Evolutionary conservation across 148 eudicot genomes (phyloP).

Genomic region (Oxyria digyna): DNA sequence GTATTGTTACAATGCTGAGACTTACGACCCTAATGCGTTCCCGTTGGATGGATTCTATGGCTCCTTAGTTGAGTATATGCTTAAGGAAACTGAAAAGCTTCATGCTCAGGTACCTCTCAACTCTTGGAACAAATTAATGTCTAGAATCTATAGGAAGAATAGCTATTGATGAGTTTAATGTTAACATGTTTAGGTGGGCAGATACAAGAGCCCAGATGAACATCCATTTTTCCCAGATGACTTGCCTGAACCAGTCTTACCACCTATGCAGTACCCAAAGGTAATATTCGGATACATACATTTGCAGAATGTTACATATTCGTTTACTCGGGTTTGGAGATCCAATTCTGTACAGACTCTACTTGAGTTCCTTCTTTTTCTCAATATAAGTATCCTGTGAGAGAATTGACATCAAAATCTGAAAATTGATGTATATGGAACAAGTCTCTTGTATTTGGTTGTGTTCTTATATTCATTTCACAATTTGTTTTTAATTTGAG

Average conservation of each 20-base stretch:
- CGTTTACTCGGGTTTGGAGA: too few relatives aligned
- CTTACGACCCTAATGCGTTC: slow-evolving; percentile 72
- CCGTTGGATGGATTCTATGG: slow-evolving; percentile 55
- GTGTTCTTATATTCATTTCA: background rate
- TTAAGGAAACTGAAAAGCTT: slow-evolving; percentile 82
- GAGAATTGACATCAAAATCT: background rate
- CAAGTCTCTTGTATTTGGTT: background rate
- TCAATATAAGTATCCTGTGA: too few relatives aligned
- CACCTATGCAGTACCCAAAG: slow-evolving; percentile 76
- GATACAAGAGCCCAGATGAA: slow-evolving; percentile 86
- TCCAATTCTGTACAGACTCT: too few relatives aligned
- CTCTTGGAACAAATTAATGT: background rate
- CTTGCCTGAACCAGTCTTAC: slow-evolving; percentile 65
- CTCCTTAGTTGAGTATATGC: slow-evolving; percentile 69
- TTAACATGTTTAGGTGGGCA: slow-evolving; percentile 43
- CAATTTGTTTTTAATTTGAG: background rate
- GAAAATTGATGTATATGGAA: background rate
- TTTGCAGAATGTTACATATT: background rate
- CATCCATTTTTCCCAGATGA: slow-evolving; percentile 84
- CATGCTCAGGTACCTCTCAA: slow-evolving; percentile 60
- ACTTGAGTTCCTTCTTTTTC: too few relatives aligned
- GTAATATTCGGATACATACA: slow-evolving; percentile 18
- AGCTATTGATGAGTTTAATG: background rate
- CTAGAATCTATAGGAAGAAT: background rate
- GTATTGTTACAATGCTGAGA: slow-evolving; percentile 63